Conservation (phyloP, 2,329 filamentous ascomycete genomes). For the Dactylella cylindrospora region DNA sequence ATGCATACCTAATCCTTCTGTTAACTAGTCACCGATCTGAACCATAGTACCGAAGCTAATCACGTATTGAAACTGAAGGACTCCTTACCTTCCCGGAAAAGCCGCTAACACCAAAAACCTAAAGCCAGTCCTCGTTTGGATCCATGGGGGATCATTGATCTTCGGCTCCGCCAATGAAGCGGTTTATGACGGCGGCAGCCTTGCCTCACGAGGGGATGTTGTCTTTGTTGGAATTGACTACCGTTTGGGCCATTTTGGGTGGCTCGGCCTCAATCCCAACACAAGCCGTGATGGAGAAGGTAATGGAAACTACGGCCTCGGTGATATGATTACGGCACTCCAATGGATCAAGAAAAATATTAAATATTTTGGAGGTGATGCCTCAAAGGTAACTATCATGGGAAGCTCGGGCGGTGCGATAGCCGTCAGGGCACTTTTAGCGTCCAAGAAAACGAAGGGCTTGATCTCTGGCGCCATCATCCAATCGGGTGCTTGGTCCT, state of each 20-base stretch:
- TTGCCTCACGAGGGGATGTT: conserved; percentile 53
- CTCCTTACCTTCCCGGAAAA: conserved; percentile 53
- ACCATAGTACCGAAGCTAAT: no score
- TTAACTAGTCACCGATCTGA: not conserved
- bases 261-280: conserved; percentile 5
- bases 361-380: conserved; percentile 51
- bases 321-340: conserved; percentile 53
- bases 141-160: conserved; percentile 55
- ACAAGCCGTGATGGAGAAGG: conserved; percentile 49
- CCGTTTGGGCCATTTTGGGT: conserved; percentile 47
- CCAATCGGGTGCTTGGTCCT: conserved; percentile 12
- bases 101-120: conserved; percentile 50
- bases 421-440: conserved; percentile 57
- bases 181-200: conserved; percentile 54
- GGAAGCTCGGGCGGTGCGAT: conserved; percentile 51
- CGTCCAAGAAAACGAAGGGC: conserved; percentile 56
- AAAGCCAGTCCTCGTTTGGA: conserved; percentile 54
- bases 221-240: conserved; percentile 58
- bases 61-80: conserved; percentile 3
- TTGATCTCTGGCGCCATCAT: conserved; percentile 57
- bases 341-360: conserved; percentile 54
- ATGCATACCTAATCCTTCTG: not conserved
- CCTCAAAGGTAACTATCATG: conserved; percentile 52
- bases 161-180: conserved; percentile 51
- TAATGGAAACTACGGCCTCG: conserved; percentile 55